These are phyloP conservation scores for Smallanthus sonchifolius DNA, from an alignment of 129 eudicot species.

Conservation along the genomic window DNA sequence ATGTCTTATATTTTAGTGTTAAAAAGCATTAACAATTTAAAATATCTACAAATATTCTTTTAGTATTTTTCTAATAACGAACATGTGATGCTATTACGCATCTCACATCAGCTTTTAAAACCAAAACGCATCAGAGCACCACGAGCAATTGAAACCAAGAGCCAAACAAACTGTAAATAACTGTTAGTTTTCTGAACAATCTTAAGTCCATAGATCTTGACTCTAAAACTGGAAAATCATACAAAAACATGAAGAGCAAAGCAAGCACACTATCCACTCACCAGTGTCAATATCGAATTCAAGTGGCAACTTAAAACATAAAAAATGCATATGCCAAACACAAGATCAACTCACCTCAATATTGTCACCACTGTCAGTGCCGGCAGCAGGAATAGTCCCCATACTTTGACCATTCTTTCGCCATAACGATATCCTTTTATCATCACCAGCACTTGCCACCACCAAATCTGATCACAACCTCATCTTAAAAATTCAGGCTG, in stretches of 20 bases:
- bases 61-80: no score
- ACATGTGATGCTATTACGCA: no score
- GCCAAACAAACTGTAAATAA: background rate
- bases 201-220: background rate
- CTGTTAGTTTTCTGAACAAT: background rate
- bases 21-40: no score
- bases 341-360: constrained; percentile 49
- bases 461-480: constrained; percentile 63
- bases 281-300: background rate
- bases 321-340: background rate
- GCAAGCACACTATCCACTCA: background rate
- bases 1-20: no score
- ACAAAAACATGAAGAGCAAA: background rate
- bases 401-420: constrained; percentile 72
- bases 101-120: no score
- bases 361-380: constrained; percentile 55
- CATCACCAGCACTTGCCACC: constrained; percentile 93
- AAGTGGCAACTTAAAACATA: background rate
- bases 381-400: constrained; percentile 69
- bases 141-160: no score
- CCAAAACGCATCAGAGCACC: no score
- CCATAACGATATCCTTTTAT: constrained; percentile 72
- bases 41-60: no score
- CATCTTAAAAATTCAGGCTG: background rate
- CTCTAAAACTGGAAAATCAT: constrained; percentile 11